Base-by-base conservation (phyloP, 2,329 filamentous ascomycete species). In the Fusarium abutilonis region DNA sequence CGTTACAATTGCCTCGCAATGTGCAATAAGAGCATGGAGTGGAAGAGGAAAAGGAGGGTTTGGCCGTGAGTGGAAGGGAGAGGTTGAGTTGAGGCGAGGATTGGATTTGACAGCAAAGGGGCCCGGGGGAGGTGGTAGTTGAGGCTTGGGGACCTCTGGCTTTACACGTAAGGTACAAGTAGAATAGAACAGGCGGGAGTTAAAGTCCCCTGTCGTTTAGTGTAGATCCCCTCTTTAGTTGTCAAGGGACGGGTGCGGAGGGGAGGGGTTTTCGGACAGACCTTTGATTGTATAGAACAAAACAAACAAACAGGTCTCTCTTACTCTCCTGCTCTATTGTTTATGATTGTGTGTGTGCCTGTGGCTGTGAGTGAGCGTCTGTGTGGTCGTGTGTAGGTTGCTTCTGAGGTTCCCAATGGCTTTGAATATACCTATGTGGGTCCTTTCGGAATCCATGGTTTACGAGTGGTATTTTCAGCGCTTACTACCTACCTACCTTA, bases 1-100 rank as follows among this genome's bases (percentile, higher is more conserved):
- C 71, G 70, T 68, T 73, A 75, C 64, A 70, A 75, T 71, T 76
- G 75, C 75, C 74, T 77, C 74, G 70, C 70, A 76, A 76, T 75
- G 74, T 72, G 73, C 75, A 70, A 69, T 69, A 71, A 68, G 66
- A 66, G 70, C 72, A 76, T 72, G 71, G 68, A 71, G 70, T 68
- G 66, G 67, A 65, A 62, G 65, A 44, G 59, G 52, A 59, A 57
- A 61, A 61, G 60, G 63, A 65, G 63, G 51, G 56, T 56, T 67
- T 60, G 64, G 60, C 63, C 62, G 63, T 52, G 64, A 58, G 60
- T 40, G 63, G 57, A 67, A 71, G 67, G 70, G 70, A 70, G 68
- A 70, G 68, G 23, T 26, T 26, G 23, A 72, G 62, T 63, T 61
- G 57, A 64, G 55, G 59, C 56, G 60, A 73, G 66, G 71, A 63